phyloP scores from a whole-genome alignment of 1,139 yeast genomes.

The Insectozyma bohioensis region DNA sequence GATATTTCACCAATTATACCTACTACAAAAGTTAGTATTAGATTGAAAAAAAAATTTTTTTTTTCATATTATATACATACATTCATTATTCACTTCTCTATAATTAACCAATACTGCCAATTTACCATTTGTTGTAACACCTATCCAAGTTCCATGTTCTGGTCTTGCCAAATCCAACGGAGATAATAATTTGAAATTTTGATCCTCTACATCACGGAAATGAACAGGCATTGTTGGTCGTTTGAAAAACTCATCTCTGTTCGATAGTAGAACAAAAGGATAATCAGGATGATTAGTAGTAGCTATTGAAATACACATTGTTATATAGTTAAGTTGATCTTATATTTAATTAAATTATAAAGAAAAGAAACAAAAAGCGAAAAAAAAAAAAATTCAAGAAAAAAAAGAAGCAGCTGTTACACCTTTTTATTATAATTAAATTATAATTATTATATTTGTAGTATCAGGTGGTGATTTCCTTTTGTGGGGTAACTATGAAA shows the following conservation, averaged over 20 bases:
- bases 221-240: conserved; percentile 70
- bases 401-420: background rate
- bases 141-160: conserved; percentile 93
- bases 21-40: conserved; percentile 6
- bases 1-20: conserved; percentile 49
- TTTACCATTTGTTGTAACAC: conserved; percentile 60
- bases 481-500: conserved; percentile 7
- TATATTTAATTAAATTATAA: too few relatives aligned
- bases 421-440: background rate
- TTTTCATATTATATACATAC: conserved; percentile 27
- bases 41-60: too few relatives aligned
- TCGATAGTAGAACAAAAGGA: conserved; percentile 72
- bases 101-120: conserved; percentile 77
- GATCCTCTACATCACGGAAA: conserved; percentile 38
- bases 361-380: too few relatives aligned
- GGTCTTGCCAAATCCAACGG: conserved; percentile 75
- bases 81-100: conserved; percentile 38
- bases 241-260: conserved; percentile 79
- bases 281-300: conserved; percentile 62
- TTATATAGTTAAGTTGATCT: too few relatives aligned
- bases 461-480: background rate
- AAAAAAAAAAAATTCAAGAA: background rate
- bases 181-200: conserved; percentile 44
- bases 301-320: conserved; percentile 66
- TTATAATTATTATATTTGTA: too few relatives aligned